Base-by-base conservation (phyloP, 345 rosid species). In the Ceriops zippeliana region DNA sequence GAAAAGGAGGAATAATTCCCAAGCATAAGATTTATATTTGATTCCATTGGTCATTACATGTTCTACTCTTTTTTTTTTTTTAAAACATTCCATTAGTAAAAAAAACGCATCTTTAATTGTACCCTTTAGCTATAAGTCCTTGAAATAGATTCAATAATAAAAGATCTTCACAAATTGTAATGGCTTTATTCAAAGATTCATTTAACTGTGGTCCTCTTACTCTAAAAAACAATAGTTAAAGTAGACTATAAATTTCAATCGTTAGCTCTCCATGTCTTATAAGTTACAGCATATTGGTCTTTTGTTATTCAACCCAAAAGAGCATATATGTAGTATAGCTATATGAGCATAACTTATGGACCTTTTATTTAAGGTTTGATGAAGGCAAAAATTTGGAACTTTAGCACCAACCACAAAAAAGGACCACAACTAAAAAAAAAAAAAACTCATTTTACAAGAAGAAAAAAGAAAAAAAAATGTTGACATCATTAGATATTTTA, bases 61-160 rank as follows among this genome's bases (percentile, higher is more conserved):
- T 32, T 76, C 75, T 30, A 71, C 65, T 61, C 72, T 52, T 73
- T 78, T 56, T 73, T 73, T 57, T 62, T 78, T 22, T 22, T 22
- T n/a, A 26, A 66, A 64, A 59, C 74, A 59, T 75, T 35, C 65
- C 46, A 26, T 31, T 65, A 34, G 26, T 2, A n/a, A 1, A 20
- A 1, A 20, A 52, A 19, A 58, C 63, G 65, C 42, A 68, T 58
- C 54, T 46, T 28, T 28, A 28, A 28, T 54, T 42, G 27, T 21
- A 5, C 0, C 7, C 52, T 69, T 31, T 61, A 35, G 42, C 42
- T 1, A 6, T 24, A 4, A 6, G 57, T 22, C 9, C 62, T 37
- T 22, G 16, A 8, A 37, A 13, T 17, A 66, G 75, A 78, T 78
- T 70, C 67, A 67, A 52, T 8, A 30, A 28, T 10, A 5, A 46